Base-by-base conservation (phyloP, 2,329 filamentous ascomycete species). In the Podosphaera aphanis region DNA sequence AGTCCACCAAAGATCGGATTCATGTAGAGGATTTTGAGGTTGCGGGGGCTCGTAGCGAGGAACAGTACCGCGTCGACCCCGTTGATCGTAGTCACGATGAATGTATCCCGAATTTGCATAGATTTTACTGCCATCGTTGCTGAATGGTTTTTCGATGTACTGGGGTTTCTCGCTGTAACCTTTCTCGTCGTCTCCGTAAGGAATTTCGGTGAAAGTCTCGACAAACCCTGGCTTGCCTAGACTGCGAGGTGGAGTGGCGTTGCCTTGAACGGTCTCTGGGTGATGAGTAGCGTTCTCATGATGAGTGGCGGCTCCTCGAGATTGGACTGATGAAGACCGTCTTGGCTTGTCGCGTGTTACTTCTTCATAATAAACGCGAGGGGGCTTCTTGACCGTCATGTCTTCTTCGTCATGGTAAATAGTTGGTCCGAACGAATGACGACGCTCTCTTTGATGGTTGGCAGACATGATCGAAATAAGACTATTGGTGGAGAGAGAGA, bases 1-100 rank as follows among this genome's bases (percentile, higher is more conserved):
- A 43, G 49, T 52, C 56, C 56, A 57, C 43, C 48, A 46, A 0
- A 56, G 44, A 52, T 41, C 52, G 4, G 56, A 8, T 5, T 42
- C 21, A 2, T 7, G 7, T 11, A 5, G 18, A 5, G 40, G 21
- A 16, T 27, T n/a, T 27, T 27, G n/a, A 10, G 13, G 40, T 29
- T 27, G 40, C 21, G 40, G 40, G 10, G 40, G 40, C 10, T 18
- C 16, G 10, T 42, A 42, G 16, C 16, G 21, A 10, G n/a, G 11
- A 5, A 27, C n/a, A 27, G 25, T 29, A 13, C 21, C 20, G 13
- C 40, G 20, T n/a, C 20, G 20, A n/a, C 23, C 20, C 5, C 40
- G 40, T 6, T 27, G 40, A 6, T 33, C 29, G 20, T 19, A 39
- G 37, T 39, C 7, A 13, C 37, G 37, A 33, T 33, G 29, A n/a